phyloP scores from a whole-genome alignment of 2,329 filamentous ascomycete species.

The Chaetomium sp. region DNA sequence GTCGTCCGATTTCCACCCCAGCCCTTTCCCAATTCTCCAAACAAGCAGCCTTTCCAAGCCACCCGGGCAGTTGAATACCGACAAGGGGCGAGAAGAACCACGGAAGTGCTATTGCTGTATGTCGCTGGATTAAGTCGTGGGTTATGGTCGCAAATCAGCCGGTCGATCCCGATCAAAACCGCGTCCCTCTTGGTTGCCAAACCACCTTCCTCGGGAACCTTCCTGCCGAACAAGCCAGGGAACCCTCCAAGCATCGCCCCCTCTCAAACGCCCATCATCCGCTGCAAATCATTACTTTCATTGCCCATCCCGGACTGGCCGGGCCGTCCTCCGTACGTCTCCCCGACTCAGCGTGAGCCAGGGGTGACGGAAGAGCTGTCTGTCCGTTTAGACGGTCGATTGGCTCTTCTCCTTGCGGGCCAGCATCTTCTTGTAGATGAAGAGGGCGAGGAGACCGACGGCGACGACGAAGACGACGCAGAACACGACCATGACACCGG shows the following conservation, averaged over 20 bases:
- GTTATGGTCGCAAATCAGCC: conserved; percentile 27
- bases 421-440: conserved; percentile 44
- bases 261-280: conserved; percentile 3
- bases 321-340: conserved; percentile 1
- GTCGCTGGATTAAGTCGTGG: conserved; percentile 17
- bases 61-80: conserved; percentile 11
- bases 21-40: not conserved
- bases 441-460: conserved; percentile 52
- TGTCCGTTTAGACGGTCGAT: conserved; percentile 30
- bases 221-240: conserved; percentile 23
- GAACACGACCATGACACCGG: conserved; percentile 65
- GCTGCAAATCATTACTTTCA: conserved; percentile 30
- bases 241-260: conserved; percentile 16
- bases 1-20: conserved; percentile 1
- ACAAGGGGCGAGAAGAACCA: not conserved
- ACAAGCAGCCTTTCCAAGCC: conserved; percentile 12
- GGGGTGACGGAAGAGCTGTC: not conserved
- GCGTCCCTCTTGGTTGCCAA: conserved; percentile 14
- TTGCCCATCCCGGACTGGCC: conserved; percentile 26
- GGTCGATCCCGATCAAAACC: conserved; percentile 15
- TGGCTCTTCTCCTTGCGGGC: conserved; percentile 38
- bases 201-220: conserved; percentile 8
- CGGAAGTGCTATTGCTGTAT: conserved; percentile 9
- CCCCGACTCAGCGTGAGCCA: conserved; percentile 3
- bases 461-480: conserved; percentile 60